A percentile compares a stretch with the other conserved stretches of the same genome.
These are phyloP conservation scores for Aspergillus vadensis DNA, from an alignment of 2,329 filamentous ascomycete species.

Conservation along the genomic window DNA sequence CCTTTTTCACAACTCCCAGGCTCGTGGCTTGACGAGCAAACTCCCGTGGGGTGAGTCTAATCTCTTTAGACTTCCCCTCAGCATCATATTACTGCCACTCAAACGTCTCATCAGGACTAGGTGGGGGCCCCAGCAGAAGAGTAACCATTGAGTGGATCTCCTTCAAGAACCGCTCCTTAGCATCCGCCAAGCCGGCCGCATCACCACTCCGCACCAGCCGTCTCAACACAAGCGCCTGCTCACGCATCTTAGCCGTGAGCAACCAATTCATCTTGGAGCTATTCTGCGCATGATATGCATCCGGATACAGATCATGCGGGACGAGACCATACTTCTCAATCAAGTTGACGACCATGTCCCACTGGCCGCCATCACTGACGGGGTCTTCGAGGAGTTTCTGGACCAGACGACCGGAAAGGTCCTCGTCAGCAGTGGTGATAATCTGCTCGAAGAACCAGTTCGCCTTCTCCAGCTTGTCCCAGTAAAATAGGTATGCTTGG, in stretches of 20 bases:
- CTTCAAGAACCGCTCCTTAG: slow-evolving; percentile 74
- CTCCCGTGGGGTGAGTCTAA: slow-evolving; percentile 66
- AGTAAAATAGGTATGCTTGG: slow-evolving; percentile 86
- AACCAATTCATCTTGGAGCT: slow-evolving; percentile 70
- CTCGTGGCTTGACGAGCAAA: slow-evolving; percentile 65
- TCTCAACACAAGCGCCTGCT: slow-evolving; percentile 76
- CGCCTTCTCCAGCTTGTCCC: slow-evolving; percentile 89
- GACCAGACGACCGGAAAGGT: slow-evolving; percentile 72
- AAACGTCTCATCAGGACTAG: slow-evolving; percentile 68
- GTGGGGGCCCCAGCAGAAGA: slow-evolving; percentile 77
- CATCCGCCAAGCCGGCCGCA: slow-evolving; percentile 41
- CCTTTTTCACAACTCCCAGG: slow-evolving; percentile 39
- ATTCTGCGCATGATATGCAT: slow-evolving; percentile 75
- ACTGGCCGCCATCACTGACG: slow-evolving; percentile 81
- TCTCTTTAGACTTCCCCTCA: slow-evolving; percentile 62
- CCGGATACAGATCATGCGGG: slow-evolving; percentile 78
- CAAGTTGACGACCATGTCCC: slow-evolving; percentile 88
- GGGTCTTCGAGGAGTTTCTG: slow-evolving; percentile 68
- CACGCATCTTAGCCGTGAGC: slow-evolving; percentile 82
- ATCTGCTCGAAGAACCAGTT: slow-evolving; percentile 88
- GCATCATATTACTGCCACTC: slow-evolving; percentile 78
- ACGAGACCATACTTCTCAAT: slow-evolving; percentile 88
- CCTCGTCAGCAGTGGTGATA: slow-evolving; percentile 70
- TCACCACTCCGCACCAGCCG: slow-evolving; percentile 49
- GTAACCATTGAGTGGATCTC: slow-evolving; percentile 82